Base-by-base conservation (phyloP, 176 grass and related monocot species). In the Carex cristatella region DNA sequence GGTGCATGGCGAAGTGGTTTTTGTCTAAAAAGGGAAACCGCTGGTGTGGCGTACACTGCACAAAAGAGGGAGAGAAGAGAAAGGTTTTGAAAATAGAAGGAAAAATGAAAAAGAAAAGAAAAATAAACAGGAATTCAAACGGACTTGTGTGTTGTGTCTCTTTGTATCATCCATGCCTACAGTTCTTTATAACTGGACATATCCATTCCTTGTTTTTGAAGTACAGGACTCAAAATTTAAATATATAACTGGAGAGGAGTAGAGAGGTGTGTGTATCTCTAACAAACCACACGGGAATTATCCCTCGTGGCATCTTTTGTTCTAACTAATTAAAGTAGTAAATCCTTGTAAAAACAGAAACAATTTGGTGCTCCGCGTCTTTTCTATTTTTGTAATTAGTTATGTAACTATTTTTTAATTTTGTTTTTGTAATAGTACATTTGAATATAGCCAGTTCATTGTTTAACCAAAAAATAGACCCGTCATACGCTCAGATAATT, bases 41-140 rank as follows among this genome's bases (percentile, higher is more conserved):
- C 28, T 32, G 53, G 14, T 56, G 74, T 35, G 53, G 74, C 74
- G 74, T 79, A 79, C 31, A 58, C 14, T 79, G 53, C 57, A 79
- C 74, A 79, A 79, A 79, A 58, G 51, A 57, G 57, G 12, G 49
- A 58, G 53, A 57, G 28, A 79, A 46, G 37, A 72, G 69, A 72
- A 11, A 38, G 14, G 15, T 10, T 46, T 63, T 48, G 9, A 72
- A 72, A 72, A 46, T 72, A 18, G 1, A 72, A n/a, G 46, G 48
- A 76, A 12, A 51, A 12, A 51, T 51, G 10, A 75, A 31, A 0
- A 13, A 30, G 4, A 55, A 76, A 76, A 31, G 2, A 76, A 59
- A 61, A 54, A 40, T 30, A 28, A 76, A 76, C 19, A 49, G 19
- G 72, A 76, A 76, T 76, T 76, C 74, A 56, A 79, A 79, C 74